Base-by-base conservation (phyloP, 2,329 filamentous ascomycete genomes). In the Pseudopithomyces chartarum region DNA sequence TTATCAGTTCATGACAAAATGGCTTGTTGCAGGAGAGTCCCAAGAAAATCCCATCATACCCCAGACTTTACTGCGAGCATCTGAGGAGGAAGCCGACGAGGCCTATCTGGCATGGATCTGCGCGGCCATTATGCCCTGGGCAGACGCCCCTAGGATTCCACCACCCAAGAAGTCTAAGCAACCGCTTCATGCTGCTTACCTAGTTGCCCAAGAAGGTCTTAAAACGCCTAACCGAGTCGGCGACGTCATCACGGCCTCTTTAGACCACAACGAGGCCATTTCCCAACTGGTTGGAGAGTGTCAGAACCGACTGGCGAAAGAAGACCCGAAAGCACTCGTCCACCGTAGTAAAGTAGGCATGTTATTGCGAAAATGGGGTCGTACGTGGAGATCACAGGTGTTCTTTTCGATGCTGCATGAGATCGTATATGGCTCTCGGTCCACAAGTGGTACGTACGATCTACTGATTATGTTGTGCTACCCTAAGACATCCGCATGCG, bases 71-170 rank as follows among this genome's bases (percentile, higher is more conserved):
- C 75, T 92, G 10, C 82, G 81, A 13, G 85, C 86, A 51, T 77
- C 84, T 0, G 86, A 90, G 49, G 88, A 89, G 17, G 71, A 76
- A 17, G 93, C 84, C 0, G 86, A 90, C 50, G 88, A 89, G 17
- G 71, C 76, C n/a, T 93, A 90, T 71, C 79, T 89, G 43, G 85
- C 89, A 6, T 97, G 93, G 92, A 79, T 90, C 17, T 81, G 96
- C 19, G 86, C 88, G 2, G 87, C 91, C 5, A 75, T 96, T 22
- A 83, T 86, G 13, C 93, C 93, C 0, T 97, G 91, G 87, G 78
- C 80, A 70, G 86, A 79, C 69, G 79, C 78, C 55, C 81, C 70
- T 6, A 67, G 69, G 58, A 70, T 58, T 73, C 79, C 83, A 3
- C 82, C 83, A 19, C 85, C 88, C 0, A 75, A 75, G 51, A 64